Conservation (phyloP, 495 filamentous ascomycete genomes). For the Daldinia grandis region DNA sequence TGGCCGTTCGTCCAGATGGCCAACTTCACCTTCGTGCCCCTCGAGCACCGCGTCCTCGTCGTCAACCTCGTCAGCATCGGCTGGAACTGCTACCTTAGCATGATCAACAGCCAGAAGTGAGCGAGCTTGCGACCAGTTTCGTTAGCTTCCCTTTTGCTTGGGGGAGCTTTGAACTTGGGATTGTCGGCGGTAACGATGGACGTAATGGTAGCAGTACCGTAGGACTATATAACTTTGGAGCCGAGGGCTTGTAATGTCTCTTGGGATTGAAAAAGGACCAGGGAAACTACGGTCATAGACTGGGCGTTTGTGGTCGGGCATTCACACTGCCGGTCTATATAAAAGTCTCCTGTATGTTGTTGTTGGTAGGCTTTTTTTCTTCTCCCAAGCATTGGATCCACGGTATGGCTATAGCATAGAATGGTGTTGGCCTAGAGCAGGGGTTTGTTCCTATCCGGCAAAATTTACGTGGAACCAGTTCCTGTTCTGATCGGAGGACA, state of each 20-base stretch:
- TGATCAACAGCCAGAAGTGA: constrained; percentile 42
- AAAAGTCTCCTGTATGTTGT: constrained; percentile 5
- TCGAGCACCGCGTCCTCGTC: constrained; percentile 84
- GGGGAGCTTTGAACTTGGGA: not conserved
- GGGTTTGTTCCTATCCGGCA: constrained; percentile 1
- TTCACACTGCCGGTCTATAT: constrained; percentile 13
- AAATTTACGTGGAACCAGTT: constrained; percentile 4
- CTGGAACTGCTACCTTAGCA: constrained; percentile 96
- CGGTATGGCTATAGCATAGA: constrained; percentile 15
- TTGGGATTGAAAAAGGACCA: constrained; percentile 4
- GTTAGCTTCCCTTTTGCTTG: not conserved
- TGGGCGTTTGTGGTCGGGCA: constrained; percentile 27
- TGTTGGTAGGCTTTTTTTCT: constrained; percentile 13
- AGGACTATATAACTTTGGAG: constrained; percentile 4
- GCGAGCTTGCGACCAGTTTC: not conserved
- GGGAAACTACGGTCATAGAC: constrained; percentile 19
- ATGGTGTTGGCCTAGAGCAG: constrained; percentile 10
- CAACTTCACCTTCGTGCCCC: constrained; percentile 90
- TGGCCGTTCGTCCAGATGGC: constrained; percentile 92
- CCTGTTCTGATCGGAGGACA: constrained; percentile 6
- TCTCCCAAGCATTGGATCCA: constrained; percentile 17
- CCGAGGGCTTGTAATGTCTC: constrained; percentile 10
- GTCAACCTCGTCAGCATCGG: constrained; percentile 85
- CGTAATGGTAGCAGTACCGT: not conserved
- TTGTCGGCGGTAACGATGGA: not conserved